phyloP scores from a whole-genome alignment of 495 filamentous ascomycete genomes.

The Tetracladium setigerum region DNA sequence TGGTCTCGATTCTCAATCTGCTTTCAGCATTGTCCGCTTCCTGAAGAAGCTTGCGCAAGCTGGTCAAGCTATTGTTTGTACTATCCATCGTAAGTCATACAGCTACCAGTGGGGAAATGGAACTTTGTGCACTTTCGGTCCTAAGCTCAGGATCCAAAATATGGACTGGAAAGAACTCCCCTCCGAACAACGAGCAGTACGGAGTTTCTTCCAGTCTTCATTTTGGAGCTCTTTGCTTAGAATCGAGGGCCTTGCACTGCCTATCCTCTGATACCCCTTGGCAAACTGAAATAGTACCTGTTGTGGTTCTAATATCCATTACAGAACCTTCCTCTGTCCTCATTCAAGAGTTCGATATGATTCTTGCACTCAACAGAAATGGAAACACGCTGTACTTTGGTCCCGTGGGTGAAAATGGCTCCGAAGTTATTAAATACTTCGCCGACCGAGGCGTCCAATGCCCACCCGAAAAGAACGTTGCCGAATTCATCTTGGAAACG shows the following conservation, averaged over 20 bases:
- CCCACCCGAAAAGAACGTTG: slow-evolving; percentile 52
- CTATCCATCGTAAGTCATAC: slow-evolving; percentile 56
- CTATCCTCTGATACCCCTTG: no score
- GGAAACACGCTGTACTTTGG: slow-evolving; percentile 73
- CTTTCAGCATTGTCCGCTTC: slow-evolving; percentile 76
- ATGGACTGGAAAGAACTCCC: no score
- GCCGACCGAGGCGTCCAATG: slow-evolving; percentile 51
- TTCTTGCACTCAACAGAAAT: slow-evolving; percentile 61
- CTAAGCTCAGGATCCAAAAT: slow-evolving; percentile 58
- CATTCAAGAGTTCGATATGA: slow-evolving; percentile 70
- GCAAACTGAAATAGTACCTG: no score
- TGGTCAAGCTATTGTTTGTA: slow-evolving; percentile 72
- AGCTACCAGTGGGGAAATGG: slow-evolving; percentile 13
- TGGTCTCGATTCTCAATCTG: slow-evolving; percentile 80
- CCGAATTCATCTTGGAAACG: slow-evolving; percentile 80
- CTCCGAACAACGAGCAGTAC: no score
- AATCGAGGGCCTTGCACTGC: background rate
- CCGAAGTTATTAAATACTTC: slow-evolving; percentile 59
- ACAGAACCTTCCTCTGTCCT: slow-evolving; percentile 52
- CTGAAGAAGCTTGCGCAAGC: slow-evolving; percentile 72
- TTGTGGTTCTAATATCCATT: no score
- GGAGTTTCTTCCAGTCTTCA: no score
- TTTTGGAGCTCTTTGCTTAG: no score
- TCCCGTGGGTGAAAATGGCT: slow-evolving; percentile 56
- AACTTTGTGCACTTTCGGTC: slow-evolving; percentile 58